These are phyloP conservation scores for Kurtzmaniella natalensis DNA, from an alignment of 1,139 yeast species.

Conservation along the genomic window DNA sequence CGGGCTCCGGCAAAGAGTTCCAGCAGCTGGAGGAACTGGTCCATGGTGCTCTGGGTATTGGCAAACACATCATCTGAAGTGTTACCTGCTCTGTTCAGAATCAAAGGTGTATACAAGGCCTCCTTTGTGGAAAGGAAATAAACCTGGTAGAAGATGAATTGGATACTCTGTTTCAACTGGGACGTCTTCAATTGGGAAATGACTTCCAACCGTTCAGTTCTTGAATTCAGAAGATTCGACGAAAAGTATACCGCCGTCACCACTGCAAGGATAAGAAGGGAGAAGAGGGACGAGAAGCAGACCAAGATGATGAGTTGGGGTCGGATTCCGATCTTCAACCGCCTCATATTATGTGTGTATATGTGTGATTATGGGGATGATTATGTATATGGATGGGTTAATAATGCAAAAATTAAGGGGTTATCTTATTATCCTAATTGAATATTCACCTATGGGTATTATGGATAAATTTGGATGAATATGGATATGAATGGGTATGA, in stretches of 20 bases:
- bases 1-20: constrained; percentile 63
- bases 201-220: constrained; percentile 70
- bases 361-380: neutral
- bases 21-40: constrained; percentile 60
- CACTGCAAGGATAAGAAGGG: constrained; percentile 70
- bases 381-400: neutral
- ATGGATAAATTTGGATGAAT: too few relatives aligned
- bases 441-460: too few relatives aligned
- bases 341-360: constrained; percentile 24
- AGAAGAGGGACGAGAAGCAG: constrained; percentile 68
- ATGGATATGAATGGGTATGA: too few relatives aligned
- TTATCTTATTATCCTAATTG: too few relatives aligned
- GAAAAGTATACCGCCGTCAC: constrained; percentile 81
- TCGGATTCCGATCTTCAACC: constrained; percentile 50
- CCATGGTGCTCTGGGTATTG: constrained; percentile 43
- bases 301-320: constrained; percentile 81
- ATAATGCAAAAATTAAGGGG: too few relatives aligned
- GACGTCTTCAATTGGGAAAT: constrained; percentile 79
- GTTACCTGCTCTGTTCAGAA: constrained; percentile 70
- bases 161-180: constrained; percentile 67
- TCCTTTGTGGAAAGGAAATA: constrained; percentile 65
- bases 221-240: constrained; percentile 52
- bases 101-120: constrained; percentile 54
- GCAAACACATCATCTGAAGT: constrained; percentile 36
- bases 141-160: constrained; percentile 63